Evolutionary conservation across 1,139 yeast genomes (phyloP), one percentile per base, ranked within the genome.

Genomic region (Yamadazyma pseudoaaseri): DNA sequence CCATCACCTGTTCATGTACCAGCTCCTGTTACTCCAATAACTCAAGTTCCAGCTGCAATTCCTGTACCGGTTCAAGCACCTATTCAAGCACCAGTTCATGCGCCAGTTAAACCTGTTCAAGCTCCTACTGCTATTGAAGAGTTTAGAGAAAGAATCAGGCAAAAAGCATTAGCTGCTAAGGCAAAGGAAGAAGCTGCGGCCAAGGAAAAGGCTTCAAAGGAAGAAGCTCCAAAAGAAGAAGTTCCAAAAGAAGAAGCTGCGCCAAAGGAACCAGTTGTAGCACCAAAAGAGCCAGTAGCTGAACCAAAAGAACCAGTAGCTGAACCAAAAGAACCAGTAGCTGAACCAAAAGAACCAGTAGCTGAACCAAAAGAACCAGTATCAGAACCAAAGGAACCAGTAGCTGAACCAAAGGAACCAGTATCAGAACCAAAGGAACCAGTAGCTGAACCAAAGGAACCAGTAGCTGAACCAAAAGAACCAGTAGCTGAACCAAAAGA

Each of bases 131-230:
- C 41, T 4, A 33, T 48, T 29, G 44, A 37, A 29, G 49, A 42
- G 13, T 46, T 46, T 32, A 43, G 39, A 27, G 45, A 33, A 13
- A 40, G 34, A 28, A 38, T 46, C 14, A 33, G 36, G 12, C 28
- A 17, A 16, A 15, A 26, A 22, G 50, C 50, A 13, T 41, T 41
- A 39, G 41, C 42, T 13, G 44, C 37, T 32, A 40, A 38, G 34
- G 33, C 30, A 6, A 26, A 29, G 35, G 29, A 22, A 27, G 45
- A 39, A 8, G 38, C 44, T 6, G 30, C 22, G 11, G 21, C 21
- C 17, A 16, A 22, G 26, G 34, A 26, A 31, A 18, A 18, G 20
- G 20, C 31, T 23, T 24, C 8, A 29, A 31, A 23, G 24, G 21
- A 27, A 16, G 29, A 16, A 13, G 16, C 18, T 13, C 13, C 27